A percentile compares a stretch with the other conserved stretches of the same genome.
Evolutionary conservation across 306 rosid species (phyloP).

Genomic region (Cucurbita maxima): DNA sequence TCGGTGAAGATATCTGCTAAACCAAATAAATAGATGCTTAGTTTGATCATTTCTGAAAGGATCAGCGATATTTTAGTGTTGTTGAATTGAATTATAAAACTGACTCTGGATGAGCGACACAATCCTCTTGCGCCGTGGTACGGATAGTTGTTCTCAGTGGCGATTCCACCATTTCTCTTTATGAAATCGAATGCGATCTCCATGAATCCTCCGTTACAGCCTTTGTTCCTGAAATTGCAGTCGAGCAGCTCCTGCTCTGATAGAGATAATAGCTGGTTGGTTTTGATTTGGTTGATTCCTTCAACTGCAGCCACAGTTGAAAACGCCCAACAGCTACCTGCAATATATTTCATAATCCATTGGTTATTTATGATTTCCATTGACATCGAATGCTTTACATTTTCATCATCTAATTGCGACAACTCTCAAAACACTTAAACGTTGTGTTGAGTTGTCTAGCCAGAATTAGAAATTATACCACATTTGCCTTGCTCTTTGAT

Average conservation of each 20-base stretch:
- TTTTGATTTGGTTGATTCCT: constrained; percentile 28
- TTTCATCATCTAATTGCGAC: neutral
- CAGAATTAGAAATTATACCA: constrained; percentile 9
- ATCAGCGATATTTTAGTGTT: neutral
- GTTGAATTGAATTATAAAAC: neutral
- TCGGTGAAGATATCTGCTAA: constrained; percentile 18
- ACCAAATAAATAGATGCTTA: neutral
- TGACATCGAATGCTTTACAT: neutral
- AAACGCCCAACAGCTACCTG: constrained; percentile 50
- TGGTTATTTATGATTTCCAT: neutral
- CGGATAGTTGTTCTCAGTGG: constrained; percentile 30
- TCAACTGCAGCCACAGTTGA: constrained; percentile 33
- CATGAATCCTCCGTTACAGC: constrained; percentile 37
- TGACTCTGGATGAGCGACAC: constrained; percentile 26
- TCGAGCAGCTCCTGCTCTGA: constrained; percentile 41
- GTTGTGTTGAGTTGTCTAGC: neutral
- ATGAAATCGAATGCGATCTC: constrained; percentile 27
- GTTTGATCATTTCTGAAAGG: neutral
- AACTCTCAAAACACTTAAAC: neutral
- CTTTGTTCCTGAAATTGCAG: constrained; percentile 21
- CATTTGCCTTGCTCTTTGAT: constrained; percentile 35
- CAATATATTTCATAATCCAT: neutral
- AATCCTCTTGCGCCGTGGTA: constrained; percentile 19
- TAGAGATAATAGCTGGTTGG: constrained; percentile 16
- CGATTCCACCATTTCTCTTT: constrained; percentile 18